Evolutionary conservation across 345 rosid species (phyloP).

Genomic region (Eutrema yunnanense): DNA sequence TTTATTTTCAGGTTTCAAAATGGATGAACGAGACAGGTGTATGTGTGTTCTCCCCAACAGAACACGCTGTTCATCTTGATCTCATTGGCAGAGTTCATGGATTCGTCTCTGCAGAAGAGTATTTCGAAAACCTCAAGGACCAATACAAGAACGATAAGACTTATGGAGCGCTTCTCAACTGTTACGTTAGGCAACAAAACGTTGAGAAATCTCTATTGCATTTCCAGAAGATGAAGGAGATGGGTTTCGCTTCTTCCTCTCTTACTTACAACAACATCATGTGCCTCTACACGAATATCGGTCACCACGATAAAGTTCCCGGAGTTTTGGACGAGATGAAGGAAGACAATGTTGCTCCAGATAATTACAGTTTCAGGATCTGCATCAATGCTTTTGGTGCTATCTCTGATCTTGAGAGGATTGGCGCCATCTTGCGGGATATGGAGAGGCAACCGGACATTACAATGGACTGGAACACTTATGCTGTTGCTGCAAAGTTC

Average conservation of each 20-base stretch:
- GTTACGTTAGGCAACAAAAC: conserved; percentile 62
- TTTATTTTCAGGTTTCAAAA: conserved; percentile 51
- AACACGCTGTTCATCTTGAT: conserved; percentile 80
- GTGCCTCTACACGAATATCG: conserved; percentile 62
- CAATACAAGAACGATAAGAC: conserved; percentile 68
- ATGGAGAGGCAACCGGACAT: conserved; percentile 58
- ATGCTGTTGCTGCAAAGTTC: conserved; percentile 64
- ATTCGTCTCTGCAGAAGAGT: conserved; percentile 57
- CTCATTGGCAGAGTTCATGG: conserved; percentile 73
- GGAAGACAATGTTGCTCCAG: conserved; percentile 49
- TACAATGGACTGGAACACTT: conserved; percentile 79
- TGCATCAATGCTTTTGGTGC: conserved; percentile 73
- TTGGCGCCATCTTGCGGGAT: conserved; percentile 52
- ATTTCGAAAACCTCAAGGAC: conserved; percentile 54
- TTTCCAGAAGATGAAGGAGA: conserved; percentile 65
- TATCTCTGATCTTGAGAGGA: conserved; percentile 45
- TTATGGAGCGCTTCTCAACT: conserved; percentile 79
- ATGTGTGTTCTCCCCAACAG: conserved; percentile 53
- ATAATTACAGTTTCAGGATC: conserved; percentile 73
- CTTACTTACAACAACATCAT: conserved; percentile 71
- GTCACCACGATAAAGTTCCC: conserved; percentile 59
- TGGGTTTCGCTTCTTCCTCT: conserved; percentile 50
- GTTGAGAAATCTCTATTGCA: conserved; percentile 55
- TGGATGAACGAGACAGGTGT: conserved; percentile 67
- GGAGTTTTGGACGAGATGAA: conserved; percentile 66